phyloP scores from a whole-genome alignment of 1,284 basidiomycete species.

The Pisolithus thermaeus region DNA sequence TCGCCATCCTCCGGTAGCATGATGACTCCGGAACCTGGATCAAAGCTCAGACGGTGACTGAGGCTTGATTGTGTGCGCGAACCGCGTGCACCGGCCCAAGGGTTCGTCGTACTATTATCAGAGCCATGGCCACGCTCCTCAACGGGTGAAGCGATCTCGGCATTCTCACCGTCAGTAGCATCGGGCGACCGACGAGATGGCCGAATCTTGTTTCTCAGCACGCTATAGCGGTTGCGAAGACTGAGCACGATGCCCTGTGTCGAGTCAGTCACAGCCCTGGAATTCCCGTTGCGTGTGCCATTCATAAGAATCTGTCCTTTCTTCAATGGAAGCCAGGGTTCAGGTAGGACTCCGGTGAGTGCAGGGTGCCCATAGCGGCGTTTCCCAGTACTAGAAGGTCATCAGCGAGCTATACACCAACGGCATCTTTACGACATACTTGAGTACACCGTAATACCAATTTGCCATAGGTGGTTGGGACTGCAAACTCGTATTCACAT shows the following conservation, averaged over 20 bases:
- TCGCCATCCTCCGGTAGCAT: conserved; percentile 73
- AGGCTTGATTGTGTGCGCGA: conserved; percentile 25
- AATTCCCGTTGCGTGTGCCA: conserved; percentile 30
- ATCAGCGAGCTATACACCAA: not conserved
- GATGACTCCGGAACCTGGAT: conserved; percentile 77
- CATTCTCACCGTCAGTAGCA: conserved; percentile 10
- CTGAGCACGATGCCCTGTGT: conserved; percentile 71
- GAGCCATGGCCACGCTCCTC: conserved; percentile 12
- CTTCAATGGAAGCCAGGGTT: conserved; percentile 87
- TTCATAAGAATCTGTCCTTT: conserved; percentile 70
- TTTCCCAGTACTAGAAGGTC: conserved; percentile 65
- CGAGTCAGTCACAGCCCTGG: conserved; percentile 32
- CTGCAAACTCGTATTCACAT: conserved; percentile 32
- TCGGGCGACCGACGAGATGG: conserved; percentile 12
- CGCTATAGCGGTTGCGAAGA: conserved; percentile 60
- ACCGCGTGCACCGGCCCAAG: conserved; percentile 46
- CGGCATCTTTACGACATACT: conserved; percentile 43
- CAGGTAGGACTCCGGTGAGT: conserved; percentile 79
- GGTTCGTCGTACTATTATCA: conserved; percentile 33
- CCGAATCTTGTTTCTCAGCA: conserved; percentile 33
- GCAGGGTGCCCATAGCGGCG: conserved; percentile 89
- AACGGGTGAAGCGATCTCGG: conserved; percentile 1
- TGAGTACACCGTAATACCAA: conserved; percentile 86
- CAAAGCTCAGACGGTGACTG: conserved; percentile 66
- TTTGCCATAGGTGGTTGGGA: conserved; percentile 93